Percentiles rank a stretch among this genome's conserved stretches.
Evolutionary conservation across 208 protist species (phyloP).

Genomic region (Chromosphaera perkinsii): DNA sequence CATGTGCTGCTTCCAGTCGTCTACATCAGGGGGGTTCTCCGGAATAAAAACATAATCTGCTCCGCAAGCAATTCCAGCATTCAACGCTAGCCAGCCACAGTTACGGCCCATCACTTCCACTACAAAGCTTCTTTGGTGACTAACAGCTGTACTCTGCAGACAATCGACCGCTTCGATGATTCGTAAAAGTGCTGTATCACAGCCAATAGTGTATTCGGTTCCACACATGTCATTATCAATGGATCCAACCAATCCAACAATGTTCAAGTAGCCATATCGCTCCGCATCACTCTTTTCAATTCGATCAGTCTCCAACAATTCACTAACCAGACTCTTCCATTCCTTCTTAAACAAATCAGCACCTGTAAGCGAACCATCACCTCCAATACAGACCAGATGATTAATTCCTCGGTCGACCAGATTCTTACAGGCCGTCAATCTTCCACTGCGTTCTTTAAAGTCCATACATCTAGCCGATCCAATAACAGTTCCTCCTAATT

Average conservation of each 20-base stretch:
- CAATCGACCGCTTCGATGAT: slow-evolving; percentile 57
- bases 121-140: slow-evolving; percentile 55
- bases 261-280: slow-evolving; percentile 7
- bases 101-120: slow-evolving; percentile 53
- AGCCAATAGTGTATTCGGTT: slow-evolving; percentile 52
- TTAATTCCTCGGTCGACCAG: slow-evolving; percentile 47
- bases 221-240: slow-evolving; percentile 66
- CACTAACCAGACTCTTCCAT: slow-evolving; percentile 38
- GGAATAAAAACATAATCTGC: slow-evolving; percentile 60
- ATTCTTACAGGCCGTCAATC: slow-evolving; percentile 41
- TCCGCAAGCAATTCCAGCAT: slow-evolving; percentile 45
- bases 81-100: slow-evolving; percentile 56
- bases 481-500: slow-evolving; percentile 55
- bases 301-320: slow-evolving; percentile 28
- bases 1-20: slow-evolving; percentile 51
- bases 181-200: slow-evolving; percentile 48
- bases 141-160: slow-evolving; percentile 15
- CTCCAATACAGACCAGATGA: slow-evolving; percentile 52
- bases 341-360: slow-evolving; percentile 48
- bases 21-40: slow-evolving; percentile 43
- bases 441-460: slow-evolving; percentile 39
- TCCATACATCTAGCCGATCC: slow-evolving; percentile 52
- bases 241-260: slow-evolving; percentile 57
- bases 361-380: slow-evolving; percentile 56
- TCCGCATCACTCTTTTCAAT: not conserved